Base-by-base conservation (phyloP, 2,329 filamentous ascomycete genomes). In the Ceratocystis colombiana region DNA sequence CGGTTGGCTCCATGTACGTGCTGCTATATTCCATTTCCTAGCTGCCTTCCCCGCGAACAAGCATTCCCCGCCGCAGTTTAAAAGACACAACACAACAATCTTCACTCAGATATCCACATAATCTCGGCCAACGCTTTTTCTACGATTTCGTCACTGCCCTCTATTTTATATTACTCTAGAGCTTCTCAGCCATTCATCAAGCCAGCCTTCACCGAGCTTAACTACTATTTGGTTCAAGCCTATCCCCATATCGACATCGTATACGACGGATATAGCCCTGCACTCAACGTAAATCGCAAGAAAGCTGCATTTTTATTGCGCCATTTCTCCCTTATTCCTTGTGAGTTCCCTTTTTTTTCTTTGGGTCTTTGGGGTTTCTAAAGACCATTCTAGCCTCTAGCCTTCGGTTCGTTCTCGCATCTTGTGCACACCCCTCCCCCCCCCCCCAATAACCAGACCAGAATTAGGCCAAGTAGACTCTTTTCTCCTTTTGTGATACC, bases 11-110 rank as follows among this genome's bases (percentile, higher is more conserved):
- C 33, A 10, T 59, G 37, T 33, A 59, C 50, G 22, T 37, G 7
- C 53, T n/a, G 12, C 22, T 57, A 37, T 59, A 59, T 33, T 57
- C 6, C 20, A 33, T n/a, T 57, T 25, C 28, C 28, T 33, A 33
- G 28, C 22, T 4, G n/a, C 55, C 55, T 33, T 59, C 17, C 28
- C 53, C 22, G 7, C 25, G 22, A 15, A 22, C 20, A 28, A 7
- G 10, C 25, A 57, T 57, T 37, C 53, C 28, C 28, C 55, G 55
- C 28, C 22, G 5, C 55, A 20, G 28, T n/a, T n/a, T 20, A 17
- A 20, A 59, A 59, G 55, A 59, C 55, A 37, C 48, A 53, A 53
- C 20, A 53, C 37, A 41, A 50, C 46, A 22, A 50, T 22, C 46
- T 37, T 17, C 55, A n/a, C 22, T n/a, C 7, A 17, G 28, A 33